phyloP scores from a whole-genome alignment of 257 asterid genomes.

The Nicotiana obtusifolia region DNA sequence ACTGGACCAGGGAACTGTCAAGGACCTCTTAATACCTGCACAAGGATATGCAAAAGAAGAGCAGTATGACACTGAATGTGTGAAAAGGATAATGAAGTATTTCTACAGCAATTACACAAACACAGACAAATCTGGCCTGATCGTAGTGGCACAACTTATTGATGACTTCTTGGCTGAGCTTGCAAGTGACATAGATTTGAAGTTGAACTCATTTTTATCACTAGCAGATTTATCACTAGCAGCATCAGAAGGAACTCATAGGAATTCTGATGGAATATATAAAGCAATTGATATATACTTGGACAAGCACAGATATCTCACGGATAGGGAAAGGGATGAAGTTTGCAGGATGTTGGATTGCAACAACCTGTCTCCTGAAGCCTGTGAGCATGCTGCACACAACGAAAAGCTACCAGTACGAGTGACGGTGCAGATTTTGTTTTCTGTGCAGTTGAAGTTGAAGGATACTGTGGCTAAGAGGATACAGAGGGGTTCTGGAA shows the following conservation, averaged over 20 bases:
- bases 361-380: constrained; percentile 52
- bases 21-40: constrained; percentile 55
- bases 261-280: constrained; percentile 51
- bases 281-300: constrained; percentile 60
- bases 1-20: constrained; percentile 38
- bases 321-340: constrained; percentile 55
- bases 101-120: constrained; percentile 43
- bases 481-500: not conserved
- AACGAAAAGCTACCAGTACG: constrained; percentile 63
- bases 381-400: constrained; percentile 60
- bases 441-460: constrained; percentile 51
- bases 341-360: constrained; percentile 55
- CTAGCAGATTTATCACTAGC: constrained; percentile 45
- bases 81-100: constrained; percentile 57
- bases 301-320: constrained; percentile 61
- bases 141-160: constrained; percentile 42
- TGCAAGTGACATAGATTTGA: constrained; percentile 56
- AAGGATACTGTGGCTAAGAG: constrained; percentile 36
- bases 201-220: constrained; percentile 23
- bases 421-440: constrained; percentile 59
- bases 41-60: constrained; percentile 55
- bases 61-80: constrained; percentile 49
- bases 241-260: constrained; percentile 31
- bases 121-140: constrained; percentile 23
- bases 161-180: constrained; percentile 61